A percentile compares a stretch with the other conserved stretches of the same genome.
Conservation (phyloP, 495 filamentous ascomycete genomes). For the Aspergillus ostianus region DNA sequence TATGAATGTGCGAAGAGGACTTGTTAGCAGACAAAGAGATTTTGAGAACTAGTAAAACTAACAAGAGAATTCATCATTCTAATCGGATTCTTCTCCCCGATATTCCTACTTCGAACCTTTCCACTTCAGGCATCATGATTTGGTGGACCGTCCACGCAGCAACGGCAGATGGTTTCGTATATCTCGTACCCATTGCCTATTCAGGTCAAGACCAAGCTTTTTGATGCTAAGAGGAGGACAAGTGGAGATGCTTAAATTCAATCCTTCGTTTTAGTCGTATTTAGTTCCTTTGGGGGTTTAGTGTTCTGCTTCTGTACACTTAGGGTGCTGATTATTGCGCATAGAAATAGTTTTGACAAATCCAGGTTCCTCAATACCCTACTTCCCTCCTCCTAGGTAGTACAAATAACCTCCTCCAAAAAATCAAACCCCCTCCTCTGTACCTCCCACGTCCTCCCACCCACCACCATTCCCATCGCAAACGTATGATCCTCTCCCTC, state of each 20-base stretch:
- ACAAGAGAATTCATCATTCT: not conserved
- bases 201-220: constrained; percentile 7
- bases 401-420: constrained; percentile 23
- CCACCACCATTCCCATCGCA: constrained; percentile 35
- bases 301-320: not conserved
- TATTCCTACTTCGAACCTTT: not conserved
- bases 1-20: constrained; percentile 1
- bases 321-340: not conserved
- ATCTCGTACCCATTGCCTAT: constrained; percentile 18
- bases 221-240: not conserved
- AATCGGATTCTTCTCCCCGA: not conserved
- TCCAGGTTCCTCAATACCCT: too few relatives aligned
- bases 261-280: constrained; percentile 3
- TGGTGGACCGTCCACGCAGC: not conserved
- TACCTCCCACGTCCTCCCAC: constrained; percentile 33
- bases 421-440: constrained; percentile 39
- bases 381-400: too few relatives aligned
- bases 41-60: not conserved
- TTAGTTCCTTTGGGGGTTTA: not conserved
- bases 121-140: not conserved
- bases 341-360: too few relatives aligned
- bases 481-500: constrained; percentile 38
- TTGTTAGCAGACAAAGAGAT: constrained; percentile 5
- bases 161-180: constrained; percentile 9
- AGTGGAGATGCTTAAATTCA: not conserved